Conservation (phyloP, 2,329 filamentous ascomycete species). For the Penicillium brevicompactum region DNA sequence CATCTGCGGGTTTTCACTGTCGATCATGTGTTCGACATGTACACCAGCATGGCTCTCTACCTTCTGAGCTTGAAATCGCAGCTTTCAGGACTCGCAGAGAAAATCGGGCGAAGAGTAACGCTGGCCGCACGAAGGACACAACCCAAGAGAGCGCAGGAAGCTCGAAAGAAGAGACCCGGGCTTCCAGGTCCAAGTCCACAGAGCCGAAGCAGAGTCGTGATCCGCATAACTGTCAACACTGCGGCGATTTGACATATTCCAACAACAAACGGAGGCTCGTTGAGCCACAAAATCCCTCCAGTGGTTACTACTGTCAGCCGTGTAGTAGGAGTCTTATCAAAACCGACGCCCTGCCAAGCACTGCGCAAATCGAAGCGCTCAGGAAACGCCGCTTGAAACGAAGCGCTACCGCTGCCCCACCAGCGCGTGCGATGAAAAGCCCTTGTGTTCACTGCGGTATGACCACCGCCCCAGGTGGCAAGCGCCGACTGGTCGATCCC, state of each 20-base stretch:
- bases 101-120: not conserved
- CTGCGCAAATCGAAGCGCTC: not conserved
- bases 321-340: slow-evolving; percentile 3
- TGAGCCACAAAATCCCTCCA: slow-evolving; percentile 1
- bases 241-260: slow-evolving; percentile 4
- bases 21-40: slow-evolving; percentile 6
- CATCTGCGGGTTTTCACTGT: slow-evolving; percentile 6
- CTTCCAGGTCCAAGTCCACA: not conserved
- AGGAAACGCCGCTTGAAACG: not conserved
- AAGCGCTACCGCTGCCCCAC: not conserved
- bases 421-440: not conserved
- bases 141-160: not conserved
- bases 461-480: slow-evolving; percentile 5
- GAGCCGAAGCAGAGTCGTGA: slow-evolving; percentile 5
- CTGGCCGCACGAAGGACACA: not conserved
- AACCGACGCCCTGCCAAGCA: slow-evolving; percentile 1
- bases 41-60: not conserved
- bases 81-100: not conserved
- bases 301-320: slow-evolving; percentile 9
- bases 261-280: slow-evolving; percentile 6
- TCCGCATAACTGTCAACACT: slow-evolving; percentile 5
- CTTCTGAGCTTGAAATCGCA: slow-evolving; percentile 1
- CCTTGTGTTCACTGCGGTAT: slow-evolving; percentile 7
- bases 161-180: not conserved
- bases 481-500: slow-evolving; percentile 4